Evolutionary conservation across 75 land plant genomes (phyloP).

Genomic region (Adiantum capillusveneris): DNA sequence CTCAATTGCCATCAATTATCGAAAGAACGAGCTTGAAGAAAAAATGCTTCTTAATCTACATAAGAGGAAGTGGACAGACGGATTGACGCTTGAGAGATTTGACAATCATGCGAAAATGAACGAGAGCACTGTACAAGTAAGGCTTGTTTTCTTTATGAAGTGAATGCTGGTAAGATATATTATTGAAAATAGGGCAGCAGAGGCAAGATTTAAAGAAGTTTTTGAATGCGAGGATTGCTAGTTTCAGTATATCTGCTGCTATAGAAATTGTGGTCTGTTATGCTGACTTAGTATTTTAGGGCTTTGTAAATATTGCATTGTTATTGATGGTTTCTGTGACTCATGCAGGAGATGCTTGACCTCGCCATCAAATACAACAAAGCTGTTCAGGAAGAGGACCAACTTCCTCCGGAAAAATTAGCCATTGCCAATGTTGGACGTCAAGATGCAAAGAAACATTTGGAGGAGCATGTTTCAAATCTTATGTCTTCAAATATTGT

Average conservation of each 20-base stretch:
- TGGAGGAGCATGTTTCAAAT: conserved; percentile 92
- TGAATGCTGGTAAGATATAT: background rate
- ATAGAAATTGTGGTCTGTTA: too few relatives aligned
- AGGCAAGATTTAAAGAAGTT: too few relatives aligned
- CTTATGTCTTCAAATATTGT: conserved; percentile 95
- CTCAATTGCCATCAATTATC: conserved; percentile 93
- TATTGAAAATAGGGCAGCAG: too few relatives aligned
- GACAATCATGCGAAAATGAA: conserved; percentile 88
- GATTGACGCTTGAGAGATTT: conserved; percentile 67
- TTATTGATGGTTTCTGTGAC: too few relatives aligned
- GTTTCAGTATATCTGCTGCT: too few relatives aligned
- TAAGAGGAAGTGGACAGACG: conserved; percentile 99
- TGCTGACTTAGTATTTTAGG: too few relatives aligned
- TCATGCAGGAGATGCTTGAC: conserved; percentile 96
- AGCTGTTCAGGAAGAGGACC: conserved; percentile 95
- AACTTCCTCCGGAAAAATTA: conserved; percentile 85
- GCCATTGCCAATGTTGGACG: conserved; percentile 97
- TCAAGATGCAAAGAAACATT: conserved; percentile 96
- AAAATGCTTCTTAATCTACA: conserved; percentile 94
- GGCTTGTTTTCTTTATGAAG: too few relatives aligned
- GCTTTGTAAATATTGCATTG: background rate
- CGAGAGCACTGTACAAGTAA: conserved; percentile 86
- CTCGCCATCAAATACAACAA: conserved; percentile 90
- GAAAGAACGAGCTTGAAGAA: conserved; percentile 96
- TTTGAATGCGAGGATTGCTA: too few relatives aligned